phyloP scores from a whole-genome alignment of 1,284 basidiomycete genomes.

The Sporisorium exsertum region DNA sequence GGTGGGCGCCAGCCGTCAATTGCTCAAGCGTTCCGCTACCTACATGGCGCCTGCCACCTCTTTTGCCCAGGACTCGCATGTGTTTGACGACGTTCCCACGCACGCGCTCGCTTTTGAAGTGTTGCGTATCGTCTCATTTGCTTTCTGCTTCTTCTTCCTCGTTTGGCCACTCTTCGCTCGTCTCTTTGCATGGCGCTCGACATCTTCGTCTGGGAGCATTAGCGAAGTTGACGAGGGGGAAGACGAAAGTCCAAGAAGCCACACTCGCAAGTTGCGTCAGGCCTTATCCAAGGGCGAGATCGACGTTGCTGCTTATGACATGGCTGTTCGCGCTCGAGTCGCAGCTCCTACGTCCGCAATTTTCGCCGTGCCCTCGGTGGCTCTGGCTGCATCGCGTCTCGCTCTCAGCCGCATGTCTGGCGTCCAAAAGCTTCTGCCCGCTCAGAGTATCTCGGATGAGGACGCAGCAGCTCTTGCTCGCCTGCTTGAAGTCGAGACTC shows the following conservation, averaged over 20 bases:
- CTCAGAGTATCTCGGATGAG: conserved; percentile 11
- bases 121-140: conserved; percentile 49
- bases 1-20: conserved; percentile 61
- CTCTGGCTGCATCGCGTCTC: conserved; percentile 19
- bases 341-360: conserved; percentile 23
- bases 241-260: not conserved
- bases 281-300: conserved; percentile 31
- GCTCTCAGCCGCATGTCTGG: conserved; percentile 16
- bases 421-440: conserved; percentile 16
- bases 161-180: conserved; percentile 47
- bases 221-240: conserved; percentile 4
- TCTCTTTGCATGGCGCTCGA: conserved; percentile 19
- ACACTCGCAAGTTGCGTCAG: conserved; percentile 29
- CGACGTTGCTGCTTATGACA: conserved; percentile 26
- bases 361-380: conserved; percentile 19
- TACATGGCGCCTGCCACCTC: conserved; percentile 30
- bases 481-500: conserved; percentile 56
- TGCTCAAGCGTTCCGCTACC: conserved; percentile 60
- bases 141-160: conserved; percentile 47
- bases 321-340: conserved; percentile 16
- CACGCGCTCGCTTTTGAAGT: conserved; percentile 58
- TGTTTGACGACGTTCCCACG: conserved; percentile 56
- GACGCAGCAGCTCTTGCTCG: conserved; percentile 41
- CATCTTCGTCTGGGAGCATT: not conserved
- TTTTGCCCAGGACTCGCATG: conserved; percentile 31